Conservation (phyloP, 371 early-diverging fungal genomes). For the Rhizopus stolonifer region DNA sequence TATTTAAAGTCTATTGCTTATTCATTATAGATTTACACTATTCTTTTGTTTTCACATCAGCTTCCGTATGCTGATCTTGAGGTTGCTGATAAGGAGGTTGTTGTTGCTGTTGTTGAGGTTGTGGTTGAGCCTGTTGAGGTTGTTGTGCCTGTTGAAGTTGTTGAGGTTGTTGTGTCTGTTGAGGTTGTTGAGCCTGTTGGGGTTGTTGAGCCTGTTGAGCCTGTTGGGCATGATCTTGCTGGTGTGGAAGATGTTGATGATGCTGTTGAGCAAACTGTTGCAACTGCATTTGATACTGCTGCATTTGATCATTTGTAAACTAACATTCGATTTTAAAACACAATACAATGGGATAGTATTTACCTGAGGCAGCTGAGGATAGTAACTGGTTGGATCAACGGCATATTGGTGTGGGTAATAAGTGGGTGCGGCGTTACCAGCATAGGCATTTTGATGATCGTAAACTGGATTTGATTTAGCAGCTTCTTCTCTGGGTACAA, state of each 20-base stretch:
- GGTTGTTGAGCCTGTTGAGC: neutral
- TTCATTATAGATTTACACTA: neutral
- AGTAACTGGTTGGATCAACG: constrained; percentile 19
- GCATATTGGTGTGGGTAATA: constrained; percentile 28
- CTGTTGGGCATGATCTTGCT: neutral
- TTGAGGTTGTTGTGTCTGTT: neutral
- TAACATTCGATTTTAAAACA: neutral
- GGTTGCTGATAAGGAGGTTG: neutral
- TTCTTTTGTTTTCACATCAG: neutral
- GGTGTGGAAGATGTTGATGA: constrained; percentile 1
- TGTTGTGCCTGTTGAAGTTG: neutral
- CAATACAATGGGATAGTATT: neutral
- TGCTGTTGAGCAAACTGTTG: constrained; percentile 13
- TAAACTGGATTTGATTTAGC: constrained; percentile 24
- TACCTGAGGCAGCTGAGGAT: constrained; percentile 17
- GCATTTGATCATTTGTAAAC: constrained; percentile 3
- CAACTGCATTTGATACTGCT: constrained; percentile 12
- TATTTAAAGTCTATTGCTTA: neutral
- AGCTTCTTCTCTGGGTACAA: constrained; percentile 93
- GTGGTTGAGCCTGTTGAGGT: neutral
- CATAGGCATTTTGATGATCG: constrained; percentile 28
- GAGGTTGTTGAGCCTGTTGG: neutral
- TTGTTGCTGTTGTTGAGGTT: neutral
- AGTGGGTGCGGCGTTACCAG: constrained; percentile 9
- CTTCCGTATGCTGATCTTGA: neutral